A percentile compares a stretch with the other conserved stretches of the same genome.
These are phyloP conservation scores for Fusarium pseudocircinatum DNA, from an alignment of 2,329 filamentous ascomycete species.

Conservation along the genomic window DNA sequence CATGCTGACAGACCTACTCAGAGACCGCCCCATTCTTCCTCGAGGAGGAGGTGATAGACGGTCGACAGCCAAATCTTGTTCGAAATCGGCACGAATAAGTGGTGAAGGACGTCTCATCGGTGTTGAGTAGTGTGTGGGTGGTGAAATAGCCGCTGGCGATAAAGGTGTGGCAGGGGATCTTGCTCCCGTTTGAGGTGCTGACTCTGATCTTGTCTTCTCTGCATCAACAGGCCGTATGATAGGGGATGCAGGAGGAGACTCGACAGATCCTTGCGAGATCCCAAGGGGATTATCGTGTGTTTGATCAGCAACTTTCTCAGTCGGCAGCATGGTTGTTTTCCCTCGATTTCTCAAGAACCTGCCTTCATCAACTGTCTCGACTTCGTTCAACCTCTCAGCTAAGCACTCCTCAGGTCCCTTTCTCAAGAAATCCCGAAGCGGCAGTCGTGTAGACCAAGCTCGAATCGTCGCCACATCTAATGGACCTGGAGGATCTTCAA, in stretches of 20 bases:
- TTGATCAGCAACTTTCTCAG: constrained; percentile 3
- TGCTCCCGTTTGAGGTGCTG: constrained; percentile 37
- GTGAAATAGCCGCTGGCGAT: constrained; percentile 41
- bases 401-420: constrained; percentile 66
- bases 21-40: constrained; percentile 43
- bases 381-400: constrained; percentile 59
- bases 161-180: constrained; percentile 38
- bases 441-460: constrained; percentile 61
- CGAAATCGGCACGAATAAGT: constrained; percentile 49
- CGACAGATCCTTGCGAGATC: constrained; percentile 41
- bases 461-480: constrained; percentile 52
- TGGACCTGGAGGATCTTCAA: constrained; percentile 59
- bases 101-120: constrained; percentile 46
- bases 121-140: constrained; percentile 44
- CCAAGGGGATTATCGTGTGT: constrained; percentile 47
- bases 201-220: constrained; percentile 38
- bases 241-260: constrained; percentile 45
- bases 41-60: constrained; percentile 50
- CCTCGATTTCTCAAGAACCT: constrained; percentile 45
- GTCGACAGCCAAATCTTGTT: constrained; percentile 52
- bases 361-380: constrained; percentile 45
- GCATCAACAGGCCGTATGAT: constrained; percentile 45
- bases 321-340: constrained; percentile 39
- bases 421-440: constrained; percentile 63
- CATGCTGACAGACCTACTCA: constrained; percentile 50